A percentile compares a stretch with the other conserved stretches of the same genome.
Evolutionary conservation across 257 asterid genomes (phyloP).

Genomic region (Przewalskia tangutica): DNA sequence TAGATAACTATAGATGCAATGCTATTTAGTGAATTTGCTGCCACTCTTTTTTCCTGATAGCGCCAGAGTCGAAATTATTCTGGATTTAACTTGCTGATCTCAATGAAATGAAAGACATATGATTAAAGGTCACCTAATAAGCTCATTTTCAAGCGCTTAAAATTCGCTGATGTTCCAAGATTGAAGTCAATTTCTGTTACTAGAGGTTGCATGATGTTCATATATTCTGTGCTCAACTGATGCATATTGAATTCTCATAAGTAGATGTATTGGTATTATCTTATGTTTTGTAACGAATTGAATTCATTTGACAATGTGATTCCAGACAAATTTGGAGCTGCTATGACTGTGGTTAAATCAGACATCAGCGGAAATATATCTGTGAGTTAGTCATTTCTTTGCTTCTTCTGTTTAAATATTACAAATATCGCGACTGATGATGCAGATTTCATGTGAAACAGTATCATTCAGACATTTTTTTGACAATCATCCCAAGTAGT

Average conservation of each 20-base stretch:
- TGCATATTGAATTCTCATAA: not conserved
- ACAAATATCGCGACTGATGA: not conserved
- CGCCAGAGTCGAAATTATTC: no score
- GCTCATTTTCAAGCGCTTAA: no score
- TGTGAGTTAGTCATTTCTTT: slow-evolving; percentile 27
- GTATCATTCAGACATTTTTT: not conserved
- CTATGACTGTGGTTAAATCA: slow-evolving; percentile 70
- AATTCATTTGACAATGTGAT: slow-evolving; percentile 5
- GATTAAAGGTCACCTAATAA: no score
- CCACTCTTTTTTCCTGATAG: no score
- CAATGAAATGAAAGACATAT: no score
- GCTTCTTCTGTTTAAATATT: not conserved
- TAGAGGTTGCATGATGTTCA: no score
- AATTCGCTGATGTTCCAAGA: no score
- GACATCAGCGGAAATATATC: slow-evolving; percentile 68
- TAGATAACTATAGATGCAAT: no score
- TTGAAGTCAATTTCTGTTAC: no score
- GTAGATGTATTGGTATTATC: not conserved
- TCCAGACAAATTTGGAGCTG: slow-evolving; percentile 75
- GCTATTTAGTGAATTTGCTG: no score
- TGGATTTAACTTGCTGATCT: no score
- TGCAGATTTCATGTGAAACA: not conserved
- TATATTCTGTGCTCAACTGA: not conserved
- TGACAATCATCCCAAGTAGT: not conserved
- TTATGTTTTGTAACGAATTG: not conserved